Conservation (phyloP, 2,329 filamentous ascomycete species). For the Colletotrichum kahawae region DNA sequence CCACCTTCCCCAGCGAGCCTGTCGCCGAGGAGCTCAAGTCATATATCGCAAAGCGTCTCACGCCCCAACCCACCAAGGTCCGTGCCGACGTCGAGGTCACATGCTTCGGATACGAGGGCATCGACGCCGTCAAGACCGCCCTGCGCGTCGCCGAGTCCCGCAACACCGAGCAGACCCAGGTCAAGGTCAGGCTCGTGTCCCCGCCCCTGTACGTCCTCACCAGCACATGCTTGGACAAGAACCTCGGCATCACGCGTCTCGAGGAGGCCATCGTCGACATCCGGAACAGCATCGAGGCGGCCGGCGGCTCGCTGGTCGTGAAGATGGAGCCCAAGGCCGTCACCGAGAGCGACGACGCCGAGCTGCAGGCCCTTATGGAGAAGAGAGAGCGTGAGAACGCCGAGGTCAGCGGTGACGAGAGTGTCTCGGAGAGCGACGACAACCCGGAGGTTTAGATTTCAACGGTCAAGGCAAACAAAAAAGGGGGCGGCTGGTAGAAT, state of each 20-base stretch:
- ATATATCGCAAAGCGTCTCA: conserved; percentile 97
- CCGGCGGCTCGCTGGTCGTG: conserved; percentile 81
- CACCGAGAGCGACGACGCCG: conserved; percentile 96
- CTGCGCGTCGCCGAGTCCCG: conserved; percentile 89
- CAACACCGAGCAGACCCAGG: conserved; percentile 90
- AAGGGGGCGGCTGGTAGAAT: conserved; percentile 22
- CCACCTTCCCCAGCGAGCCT: conserved; percentile 83
- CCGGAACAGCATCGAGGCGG: conserved; percentile 75
- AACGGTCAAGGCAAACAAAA: conserved; percentile 10
- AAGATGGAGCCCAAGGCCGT: conserved; percentile 99
- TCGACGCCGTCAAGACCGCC: conserved; percentile 95
- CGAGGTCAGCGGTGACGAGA: conserved; percentile 97
- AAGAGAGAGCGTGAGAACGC: conserved; percentile 98
- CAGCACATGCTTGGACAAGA: conserved; percentile 94
- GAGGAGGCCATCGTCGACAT: conserved; percentile 92
- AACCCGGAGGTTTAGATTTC: conserved; percentile 45
- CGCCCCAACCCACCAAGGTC: conserved; percentile 98
- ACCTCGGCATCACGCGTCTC: conserved; percentile 79
- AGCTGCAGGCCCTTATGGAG: conserved; percentile 97
- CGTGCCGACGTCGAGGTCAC: conserved; percentile 97
- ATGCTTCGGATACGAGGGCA: conserved; percentile 95
- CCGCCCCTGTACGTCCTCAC: conserved; percentile 96
- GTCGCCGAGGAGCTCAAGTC: conserved; percentile 89
- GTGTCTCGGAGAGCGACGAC: conserved; percentile 93
- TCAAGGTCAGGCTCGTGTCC: conserved; percentile 98